Base-by-base conservation (phyloP, 768 basidiomycete genomes). In the Chalciporus piperatus region DNA sequence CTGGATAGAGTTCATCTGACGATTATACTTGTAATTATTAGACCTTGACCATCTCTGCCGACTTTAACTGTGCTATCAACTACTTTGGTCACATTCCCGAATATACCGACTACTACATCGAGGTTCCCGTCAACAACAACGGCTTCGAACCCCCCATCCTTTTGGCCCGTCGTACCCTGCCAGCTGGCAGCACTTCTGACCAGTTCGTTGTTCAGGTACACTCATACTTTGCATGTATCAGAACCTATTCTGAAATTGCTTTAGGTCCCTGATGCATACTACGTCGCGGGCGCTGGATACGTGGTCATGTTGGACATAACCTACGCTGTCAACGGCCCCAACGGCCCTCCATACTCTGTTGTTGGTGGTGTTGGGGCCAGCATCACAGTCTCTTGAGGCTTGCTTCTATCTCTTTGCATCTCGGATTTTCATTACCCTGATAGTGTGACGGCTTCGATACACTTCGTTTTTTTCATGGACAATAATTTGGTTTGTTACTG, bases 51-150 rank as follows among this genome's bases (percentile, higher is more conserved):
- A 47, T 68, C 19, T 52, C 35, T 1, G 48, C 63, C 3, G 47
- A 68, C 55, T 68, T 68, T 4, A 55, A n/a, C 11, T 68, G 67
- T 10, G 62, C 69, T 35, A 52, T 61, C 51, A 54, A 56, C 30
- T 42, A 4, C 47, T 58, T 58, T 12, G 55, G 52, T 12, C 19
- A 43, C n/a, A n/a, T 28, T 13, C 67, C 67, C 4, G 38, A 59
- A 50, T 68, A 45, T 48, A 68, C 58, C 50, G 67, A 68, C 48
- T 68, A 69, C 49, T 71, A 68, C 30, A 66, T 68, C 17, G 69
- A 68, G 45, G 67, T 71, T 14, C 67, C 69, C 9, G 43, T 45
- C 22, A 61, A 64, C 37, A 71, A 68, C 59, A 68, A 59, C 25
- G 67, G 67, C 19, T 1, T 59, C 27, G 69, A 68, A 20, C 60